phyloP scores from a whole-genome alignment of 148 eudicot genomes.

The Dysphania ambrosioides region DNA sequence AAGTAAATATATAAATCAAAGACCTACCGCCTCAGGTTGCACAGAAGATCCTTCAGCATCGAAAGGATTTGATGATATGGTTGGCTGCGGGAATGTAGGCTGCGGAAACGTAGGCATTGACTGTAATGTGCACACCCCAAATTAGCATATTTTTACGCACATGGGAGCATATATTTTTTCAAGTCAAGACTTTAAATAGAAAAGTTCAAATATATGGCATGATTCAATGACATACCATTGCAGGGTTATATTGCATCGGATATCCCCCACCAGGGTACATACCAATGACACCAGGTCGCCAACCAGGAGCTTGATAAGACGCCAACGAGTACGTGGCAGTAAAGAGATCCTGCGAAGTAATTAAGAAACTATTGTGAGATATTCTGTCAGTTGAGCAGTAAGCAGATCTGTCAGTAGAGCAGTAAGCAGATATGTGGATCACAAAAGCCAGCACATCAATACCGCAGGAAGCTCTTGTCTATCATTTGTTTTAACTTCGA shows the following conservation, averaged over 20 bases:
- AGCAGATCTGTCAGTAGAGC: not conserved
- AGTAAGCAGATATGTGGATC: conserved; percentile 10
- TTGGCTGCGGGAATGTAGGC: conserved; percentile 35
- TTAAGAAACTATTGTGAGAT: conserved; percentile 10
- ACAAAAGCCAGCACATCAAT: conserved; percentile 16
- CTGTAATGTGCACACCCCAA: conserved; percentile 39
- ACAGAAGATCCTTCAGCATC: conserved; percentile 56
- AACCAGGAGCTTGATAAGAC: conserved; percentile 57
- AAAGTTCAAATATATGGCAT: conserved; percentile 1
- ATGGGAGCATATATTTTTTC: not conserved
- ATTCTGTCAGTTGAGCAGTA: conserved; percentile 3
- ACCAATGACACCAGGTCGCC: conserved; percentile 50
- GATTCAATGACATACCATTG: conserved; percentile 42
- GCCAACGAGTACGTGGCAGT: conserved; percentile 49
- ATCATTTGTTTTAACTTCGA: conserved; percentile 45
- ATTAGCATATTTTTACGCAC: not conserved
- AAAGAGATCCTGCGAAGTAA: conserved; percentile 66
- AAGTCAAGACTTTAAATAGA: not conserved
- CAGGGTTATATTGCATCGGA: conserved; percentile 61
- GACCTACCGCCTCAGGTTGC: conserved; percentile 55
- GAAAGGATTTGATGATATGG: conserved; percentile 71
- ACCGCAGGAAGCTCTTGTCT: conserved; percentile 83
- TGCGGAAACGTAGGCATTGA: conserved; percentile 30
- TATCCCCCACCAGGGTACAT: conserved; percentile 49
- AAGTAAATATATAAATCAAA: conserved; percentile 14